Conservation (phyloP, 371 early-diverging fungal species). For the Mucor sp. region DNA sequence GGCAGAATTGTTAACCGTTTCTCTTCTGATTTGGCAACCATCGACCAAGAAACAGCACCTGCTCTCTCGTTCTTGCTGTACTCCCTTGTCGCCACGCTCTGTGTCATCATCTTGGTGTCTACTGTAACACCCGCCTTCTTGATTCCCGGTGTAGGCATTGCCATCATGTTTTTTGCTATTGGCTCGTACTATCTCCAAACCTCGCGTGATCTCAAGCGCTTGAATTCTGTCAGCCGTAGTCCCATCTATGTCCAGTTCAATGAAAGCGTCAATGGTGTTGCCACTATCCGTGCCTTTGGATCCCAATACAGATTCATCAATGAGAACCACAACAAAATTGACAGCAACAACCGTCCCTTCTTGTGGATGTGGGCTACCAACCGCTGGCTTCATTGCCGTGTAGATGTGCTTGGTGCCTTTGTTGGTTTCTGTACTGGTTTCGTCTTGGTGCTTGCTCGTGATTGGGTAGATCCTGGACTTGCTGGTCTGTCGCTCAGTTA, state of each 20-base stretch:
- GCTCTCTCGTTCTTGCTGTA: slow-evolving; percentile 50
- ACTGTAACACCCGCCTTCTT: slow-evolving; percentile 55
- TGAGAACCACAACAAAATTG: slow-evolving; percentile 60
- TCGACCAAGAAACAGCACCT: slow-evolving; percentile 62
- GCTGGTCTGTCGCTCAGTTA: slow-evolving; percentile 84
- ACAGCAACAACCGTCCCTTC: slow-evolving; percentile 79
- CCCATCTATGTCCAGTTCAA: slow-evolving; percentile 81
- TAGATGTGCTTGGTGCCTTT: slow-evolving; percentile 70
- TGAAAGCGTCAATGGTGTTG: slow-evolving; percentile 76
- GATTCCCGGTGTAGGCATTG: slow-evolving; percentile 53
- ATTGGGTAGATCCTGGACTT: slow-evolving; percentile 68
- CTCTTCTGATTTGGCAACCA: slow-evolving; percentile 73
- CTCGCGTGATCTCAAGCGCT: slow-evolving; percentile 88
- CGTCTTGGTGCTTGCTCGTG: slow-evolving; percentile 49
- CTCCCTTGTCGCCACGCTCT: slow-evolving; percentile 48
- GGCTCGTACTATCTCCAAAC: slow-evolving; percentile 67
- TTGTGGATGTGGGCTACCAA: slow-evolving; percentile 85
- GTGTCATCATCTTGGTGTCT: slow-evolving; percentile 48
- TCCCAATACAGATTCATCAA: slow-evolving; percentile 61
- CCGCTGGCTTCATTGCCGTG: slow-evolving; percentile 88
- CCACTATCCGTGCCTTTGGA: slow-evolving; percentile 80
- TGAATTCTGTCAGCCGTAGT: slow-evolving; percentile 78
- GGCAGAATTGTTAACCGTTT: slow-evolving; percentile 89
- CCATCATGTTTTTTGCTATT: slow-evolving; percentile 49
- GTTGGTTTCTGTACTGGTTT: slow-evolving; percentile 75